A percentile compares a stretch with the other conserved stretches of the same genome.
Evolutionary conservation across 2,329 filamentous ascomycete genomes (phyloP).

Genomic region (Beauveria sp.): DNA sequence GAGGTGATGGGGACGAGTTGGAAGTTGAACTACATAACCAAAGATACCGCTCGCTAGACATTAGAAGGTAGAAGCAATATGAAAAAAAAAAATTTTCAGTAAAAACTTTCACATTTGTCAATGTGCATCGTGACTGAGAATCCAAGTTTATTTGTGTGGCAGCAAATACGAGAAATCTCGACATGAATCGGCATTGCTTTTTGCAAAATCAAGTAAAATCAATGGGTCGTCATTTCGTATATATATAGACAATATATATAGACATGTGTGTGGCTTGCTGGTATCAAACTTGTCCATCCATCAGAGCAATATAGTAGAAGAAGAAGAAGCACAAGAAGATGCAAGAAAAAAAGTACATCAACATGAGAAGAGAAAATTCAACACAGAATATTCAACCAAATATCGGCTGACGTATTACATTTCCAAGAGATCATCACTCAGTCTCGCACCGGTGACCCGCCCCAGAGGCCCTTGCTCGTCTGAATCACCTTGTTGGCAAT

Average conservation of each 20-base stretch:
- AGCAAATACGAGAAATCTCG: too few species aligned
- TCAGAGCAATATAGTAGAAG: not conserved
- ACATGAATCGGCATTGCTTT: not conserved
- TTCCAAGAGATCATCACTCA: constrained; percentile 11
- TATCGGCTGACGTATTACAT: too few species aligned
- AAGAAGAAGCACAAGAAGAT: not conserved
- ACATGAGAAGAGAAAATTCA: not conserved
- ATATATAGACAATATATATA: not conserved
- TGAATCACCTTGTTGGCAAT: constrained; percentile 51
- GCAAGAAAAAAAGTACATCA: not conserved
- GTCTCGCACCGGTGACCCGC: constrained; percentile 23
- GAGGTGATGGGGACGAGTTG: constrained; percentile 14
- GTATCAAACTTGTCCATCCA: not conserved
- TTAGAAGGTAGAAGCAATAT: constrained; percentile 8
- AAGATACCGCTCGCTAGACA: constrained; percentile 34
- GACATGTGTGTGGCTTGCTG: not conserved
- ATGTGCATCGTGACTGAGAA: too few species aligned
- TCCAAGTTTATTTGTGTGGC: too few species aligned
- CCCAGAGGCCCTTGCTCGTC: constrained; percentile 58
- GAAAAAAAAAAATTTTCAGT: not conserved
- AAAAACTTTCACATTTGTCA: not conserved
- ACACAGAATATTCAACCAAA: too few species aligned
- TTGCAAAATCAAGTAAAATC: not conserved
- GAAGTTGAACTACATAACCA: constrained; percentile 20
- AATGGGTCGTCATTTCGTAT: not conserved